Evolutionary conservation across 2,329 filamentous ascomycete species (phyloP).

Genomic region (Chrysosphaeria jannelii): DNA sequence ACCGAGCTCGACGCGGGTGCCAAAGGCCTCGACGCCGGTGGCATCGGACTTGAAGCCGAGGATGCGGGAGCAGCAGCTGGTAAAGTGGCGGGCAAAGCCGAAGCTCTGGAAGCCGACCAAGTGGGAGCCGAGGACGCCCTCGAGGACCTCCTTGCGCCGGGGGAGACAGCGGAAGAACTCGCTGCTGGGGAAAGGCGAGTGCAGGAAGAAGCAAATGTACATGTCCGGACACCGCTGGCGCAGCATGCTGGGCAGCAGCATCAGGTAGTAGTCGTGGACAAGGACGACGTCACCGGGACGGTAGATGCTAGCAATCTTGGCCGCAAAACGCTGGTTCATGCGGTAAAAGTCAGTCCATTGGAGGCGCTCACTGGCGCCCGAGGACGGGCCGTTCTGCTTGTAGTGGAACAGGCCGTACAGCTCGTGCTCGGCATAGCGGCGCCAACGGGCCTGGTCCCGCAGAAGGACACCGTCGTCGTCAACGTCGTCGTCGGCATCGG

Average conservation of each 20-base stretch:
- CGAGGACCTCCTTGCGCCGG: constrained; percentile 65
- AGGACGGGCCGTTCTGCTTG: constrained; percentile 72
- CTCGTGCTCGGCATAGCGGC: constrained; percentile 70
- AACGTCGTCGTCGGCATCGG: constrained; percentile 36
- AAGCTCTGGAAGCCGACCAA: constrained; percentile 88
- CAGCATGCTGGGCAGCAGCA: constrained; percentile 67
- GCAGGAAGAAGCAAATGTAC: constrained; percentile 84
- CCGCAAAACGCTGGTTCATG: constrained; percentile 78
- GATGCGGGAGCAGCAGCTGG: constrained; percentile 75
- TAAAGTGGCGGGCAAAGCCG: constrained; percentile 82
- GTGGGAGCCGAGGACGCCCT: constrained; percentile 71
- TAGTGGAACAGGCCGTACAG: constrained; percentile 88
- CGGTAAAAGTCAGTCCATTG: constrained; percentile 83
- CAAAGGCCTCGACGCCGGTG: constrained; percentile 66
- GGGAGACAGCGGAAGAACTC: constrained; percentile 80
- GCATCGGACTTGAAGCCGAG: constrained; percentile 71
- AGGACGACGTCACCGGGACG: constrained; percentile 78
- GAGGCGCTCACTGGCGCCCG: constrained; percentile 51
- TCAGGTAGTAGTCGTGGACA: constrained; percentile 81
- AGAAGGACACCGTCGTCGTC: constrained; percentile 36
- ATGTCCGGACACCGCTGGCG: constrained; percentile 65
- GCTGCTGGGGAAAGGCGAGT: constrained; percentile 84
- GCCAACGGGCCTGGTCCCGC: constrained; percentile 64
- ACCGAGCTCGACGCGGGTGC: constrained; percentile 64
- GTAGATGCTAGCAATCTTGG: constrained; percentile 66